These are phyloP conservation scores for Eudorina sp. DNA, from an alignment of 139 green algal species.

Conservation along the genomic window DNA sequence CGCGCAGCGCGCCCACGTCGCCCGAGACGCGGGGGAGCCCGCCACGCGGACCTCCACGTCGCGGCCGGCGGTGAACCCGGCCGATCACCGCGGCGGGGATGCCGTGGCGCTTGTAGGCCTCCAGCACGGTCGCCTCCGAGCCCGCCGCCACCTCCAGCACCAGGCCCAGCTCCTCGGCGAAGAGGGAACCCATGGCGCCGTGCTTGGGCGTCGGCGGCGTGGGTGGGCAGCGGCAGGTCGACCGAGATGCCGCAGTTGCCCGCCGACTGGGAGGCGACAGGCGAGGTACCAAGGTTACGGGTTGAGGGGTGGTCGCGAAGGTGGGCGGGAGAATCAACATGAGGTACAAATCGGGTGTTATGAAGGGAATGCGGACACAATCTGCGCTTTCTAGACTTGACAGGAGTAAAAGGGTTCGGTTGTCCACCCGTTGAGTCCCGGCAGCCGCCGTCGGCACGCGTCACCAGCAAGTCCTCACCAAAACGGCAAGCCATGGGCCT, in stretches of 20 bases:
- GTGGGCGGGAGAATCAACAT: not conserved
- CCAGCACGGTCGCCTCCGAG: constrained; percentile 72
- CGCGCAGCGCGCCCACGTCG: constrained; percentile 75
- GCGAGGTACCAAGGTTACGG: too few species aligned
- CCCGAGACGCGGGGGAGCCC: constrained; percentile 62
- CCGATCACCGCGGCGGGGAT: constrained; percentile 83
- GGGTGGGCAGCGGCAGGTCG: constrained; percentile 69
- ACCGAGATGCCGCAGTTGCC: constrained; percentile 80
- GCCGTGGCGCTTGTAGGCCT: constrained; percentile 78
- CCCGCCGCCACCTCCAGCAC: constrained; percentile 89
- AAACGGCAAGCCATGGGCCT: too few species aligned
- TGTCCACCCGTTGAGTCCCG: too few species aligned
- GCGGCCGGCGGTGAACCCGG: constrained; percentile 51
- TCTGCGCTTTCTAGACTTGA: too few species aligned
- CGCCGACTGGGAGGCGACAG: constrained; percentile 35
- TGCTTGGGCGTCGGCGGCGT: constrained; percentile 45
- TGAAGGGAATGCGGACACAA: too few species aligned
- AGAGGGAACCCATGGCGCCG: constrained; percentile 79
- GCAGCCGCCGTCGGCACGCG: too few species aligned
- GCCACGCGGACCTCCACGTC: constrained; percentile 76
- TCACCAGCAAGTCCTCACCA: too few species aligned
- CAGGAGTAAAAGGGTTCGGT: too few species aligned
- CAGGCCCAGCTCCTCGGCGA: constrained; percentile 97
- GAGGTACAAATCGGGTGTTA: too few species aligned
- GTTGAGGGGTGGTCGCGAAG: not conserved